Evolutionary conservation across 1,139 yeast genomes (phyloP), one percentile per base, ranked within the genome.

Genomic region (Protomyces gravidus): DNA sequence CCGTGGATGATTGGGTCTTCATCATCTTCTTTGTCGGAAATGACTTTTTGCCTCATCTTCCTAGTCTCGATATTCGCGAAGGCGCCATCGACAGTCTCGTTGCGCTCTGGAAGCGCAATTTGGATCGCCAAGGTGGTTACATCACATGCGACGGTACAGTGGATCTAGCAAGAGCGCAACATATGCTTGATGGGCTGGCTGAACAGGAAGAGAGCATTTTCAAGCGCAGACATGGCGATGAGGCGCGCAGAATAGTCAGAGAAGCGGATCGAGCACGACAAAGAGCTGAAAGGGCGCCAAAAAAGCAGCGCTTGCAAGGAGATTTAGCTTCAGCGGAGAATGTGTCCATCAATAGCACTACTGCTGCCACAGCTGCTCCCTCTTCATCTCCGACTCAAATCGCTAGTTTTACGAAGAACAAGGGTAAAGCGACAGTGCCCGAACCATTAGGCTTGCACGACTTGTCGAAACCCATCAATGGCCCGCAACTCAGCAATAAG

Each of bases 1-100:
- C 97, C 2, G 85, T 94, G 63, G 99, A 94, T 71, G 99, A 94
- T 74, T 94, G 98, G 98, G 90, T 94, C 17, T 94, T 94, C 67
- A 86, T 94, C 90, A 92, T 97, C 79, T 94, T 94, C 76, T 94
- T 94, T 70, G 95, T 92, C 62, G 99, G 99, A 71, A 94, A 94
- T 70, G 99, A 94, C 81, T 94, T 94, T 78, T 77, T 94, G 69
- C 99, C 99, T 1, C 98, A 92, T 73, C 76, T 94, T 65, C 98
- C 99, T 5, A 84, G 95, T 57, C 78, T 94, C 63, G 97, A 92
- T 69, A 97, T 92, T 48, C 81, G 98, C 67, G 97, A 94, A 71
- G 88, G 89, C 68, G 92, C 96, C 66, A 87, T 92, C 68, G 97
- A 90, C 69, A 77, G 82, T 40, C 75, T 92, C 61, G 84, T 89